These are phyloP conservation scores for Scutellaria baicalensis DNA, from an alignment of 257 asterid genomes.

Conservation along the genomic window DNA sequence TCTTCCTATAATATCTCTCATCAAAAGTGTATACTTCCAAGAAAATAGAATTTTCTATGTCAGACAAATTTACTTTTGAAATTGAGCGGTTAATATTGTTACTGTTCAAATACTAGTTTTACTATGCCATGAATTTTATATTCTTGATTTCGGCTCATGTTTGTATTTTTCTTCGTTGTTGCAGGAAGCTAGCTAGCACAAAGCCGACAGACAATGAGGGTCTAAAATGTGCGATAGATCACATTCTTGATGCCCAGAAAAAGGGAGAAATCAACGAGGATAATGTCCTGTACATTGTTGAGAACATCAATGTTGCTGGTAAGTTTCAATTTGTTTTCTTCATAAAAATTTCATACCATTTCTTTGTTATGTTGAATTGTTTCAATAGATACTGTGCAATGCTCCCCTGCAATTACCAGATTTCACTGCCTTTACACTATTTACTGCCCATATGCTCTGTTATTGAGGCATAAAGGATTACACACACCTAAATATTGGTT, in stretches of 20 bases:
- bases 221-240: conserved; percentile 65
- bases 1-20: too few relatives aligned
- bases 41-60: too few relatives aligned
- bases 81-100: too few relatives aligned
- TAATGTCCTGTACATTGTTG: conserved; percentile 64
- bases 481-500: neutral
- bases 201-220: conserved; percentile 26
- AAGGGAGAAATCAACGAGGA: conserved; percentile 78
- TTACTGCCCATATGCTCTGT: too few relatives aligned
- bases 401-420: too few relatives aligned
- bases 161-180: neutral
- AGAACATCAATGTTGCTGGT: conserved; percentile 82
- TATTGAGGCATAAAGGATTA: neutral
- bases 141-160: too few relatives aligned
- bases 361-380: neutral
- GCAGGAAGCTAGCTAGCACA: conserved; percentile 52
- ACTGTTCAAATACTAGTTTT: too few relatives aligned
- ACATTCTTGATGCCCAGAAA: conserved; percentile 65
- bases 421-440: too few relatives aligned
- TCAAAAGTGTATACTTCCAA: too few relatives aligned
- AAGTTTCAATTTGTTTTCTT: neutral
- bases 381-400: neutral
- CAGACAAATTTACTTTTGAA: too few relatives aligned
- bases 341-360: neutral
- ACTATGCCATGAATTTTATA: too few relatives aligned